Evolutionary conservation across 768 basidiomycete species (phyloP), one percentile per base, ranked within the genome.

Genomic region (Rhizopogon vesiculosus): DNA sequence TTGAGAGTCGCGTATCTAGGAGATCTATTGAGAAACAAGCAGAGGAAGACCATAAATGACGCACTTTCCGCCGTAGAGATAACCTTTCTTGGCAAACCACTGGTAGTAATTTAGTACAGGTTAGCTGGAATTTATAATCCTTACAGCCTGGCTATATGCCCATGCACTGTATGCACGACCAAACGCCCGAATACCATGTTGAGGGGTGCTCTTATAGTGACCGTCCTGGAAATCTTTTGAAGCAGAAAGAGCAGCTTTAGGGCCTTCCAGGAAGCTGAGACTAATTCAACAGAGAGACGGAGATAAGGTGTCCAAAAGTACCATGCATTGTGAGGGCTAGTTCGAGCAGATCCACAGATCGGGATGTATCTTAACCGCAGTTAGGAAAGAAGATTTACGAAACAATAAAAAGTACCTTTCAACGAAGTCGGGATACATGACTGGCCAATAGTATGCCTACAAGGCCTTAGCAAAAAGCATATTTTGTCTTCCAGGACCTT

Each of bases 371-470:
- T 83, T 54, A n/a, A n/a, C 8, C 2, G 6, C 28, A 16, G 18
- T 45, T 43, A 51, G 42, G 33, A 4, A 54, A 42, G n/a, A 4
- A n/a, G 29, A 29, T 54, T 33, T 18, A 22, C 31, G 39, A 45
- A 28, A 8, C 19, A 29, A 53, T 2, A 22, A 7, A 18, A 38
- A 41, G 35, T 53, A 78, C 79, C 70, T 76, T 60, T 82, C 75
- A 22, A 84, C 75, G 43, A 74, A 76, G 51, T 83, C 78, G 1
- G 83, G 81, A 59, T 78, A 82, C 63, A 81, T 64, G 25, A 78
- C 76, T 3, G 82, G 69, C 82, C 80, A 84, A 57, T 84, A 72
- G 61, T 82, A 83, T 1, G 81, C 76, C 79, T 83, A 19, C 39
- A 51, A 31, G 29, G 12, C 55, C 42, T 50, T 18, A 19, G 40